Percentiles rank a stretch among this genome's conserved stretches.
These are phyloP conservation scores for Xylariaceae sp. DNA, from an alignment of 2,329 filamentous ascomycete species.

Conservation along the genomic window DNA sequence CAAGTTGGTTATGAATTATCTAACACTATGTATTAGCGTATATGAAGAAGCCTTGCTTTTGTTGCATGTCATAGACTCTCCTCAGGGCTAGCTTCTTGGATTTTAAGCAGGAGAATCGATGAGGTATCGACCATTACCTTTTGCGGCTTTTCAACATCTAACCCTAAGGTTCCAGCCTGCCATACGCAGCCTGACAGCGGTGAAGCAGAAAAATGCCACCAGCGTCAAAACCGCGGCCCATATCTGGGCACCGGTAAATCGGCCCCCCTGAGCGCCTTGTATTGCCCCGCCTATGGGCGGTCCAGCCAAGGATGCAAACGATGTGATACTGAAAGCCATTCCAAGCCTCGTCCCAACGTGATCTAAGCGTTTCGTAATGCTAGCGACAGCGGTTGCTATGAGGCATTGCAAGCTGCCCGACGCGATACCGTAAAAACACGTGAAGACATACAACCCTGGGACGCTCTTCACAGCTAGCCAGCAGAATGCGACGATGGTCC, in stretches of 20 bases:
- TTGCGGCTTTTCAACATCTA: conserved; percentile 22
- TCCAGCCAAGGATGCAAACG: conserved; percentile 43
- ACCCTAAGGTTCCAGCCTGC: conserved; percentile 25
- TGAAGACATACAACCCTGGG: conserved; percentile 42
- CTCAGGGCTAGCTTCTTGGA: background rate
- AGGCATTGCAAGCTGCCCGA: conserved; percentile 45
- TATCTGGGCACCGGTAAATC: conserved; percentile 35
- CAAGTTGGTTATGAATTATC: too few relatives aligned
- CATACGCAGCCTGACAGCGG: conserved; percentile 25
- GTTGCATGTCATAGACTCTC: too few relatives aligned
- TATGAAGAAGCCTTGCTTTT: too few relatives aligned
- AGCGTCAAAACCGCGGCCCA: conserved; percentile 40
- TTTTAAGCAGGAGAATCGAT: background rate
- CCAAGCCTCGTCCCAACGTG: conserved; percentile 45
- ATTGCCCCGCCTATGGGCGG: conserved; percentile 45
- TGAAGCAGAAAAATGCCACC: conserved; percentile 31
- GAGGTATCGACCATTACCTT: background rate
- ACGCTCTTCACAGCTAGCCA: conserved; percentile 43
- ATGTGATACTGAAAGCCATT: conserved; percentile 45
- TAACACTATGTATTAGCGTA: too few relatives aligned
- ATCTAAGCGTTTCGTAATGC: conserved; percentile 43
- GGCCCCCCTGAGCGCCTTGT: conserved; percentile 31
- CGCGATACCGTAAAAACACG: conserved; percentile 37
- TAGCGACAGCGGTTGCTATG: conserved; percentile 43
- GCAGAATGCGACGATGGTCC: conserved; percentile 39